Conservation (phyloP, 2,329 filamentous ascomycete species). For the Aspergillus intermedius region DNA sequence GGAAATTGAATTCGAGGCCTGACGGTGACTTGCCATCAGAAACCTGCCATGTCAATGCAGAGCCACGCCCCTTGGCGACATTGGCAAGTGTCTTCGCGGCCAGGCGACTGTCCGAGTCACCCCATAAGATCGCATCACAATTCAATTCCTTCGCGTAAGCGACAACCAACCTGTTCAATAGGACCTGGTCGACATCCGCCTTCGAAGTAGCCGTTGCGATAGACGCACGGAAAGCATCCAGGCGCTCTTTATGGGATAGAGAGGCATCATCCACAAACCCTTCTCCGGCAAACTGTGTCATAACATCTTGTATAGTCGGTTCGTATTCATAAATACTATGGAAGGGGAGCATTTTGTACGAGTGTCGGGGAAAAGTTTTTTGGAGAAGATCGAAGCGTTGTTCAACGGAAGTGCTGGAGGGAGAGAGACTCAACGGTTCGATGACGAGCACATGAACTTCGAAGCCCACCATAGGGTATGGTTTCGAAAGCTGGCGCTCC, state of each 20-base stretch:
- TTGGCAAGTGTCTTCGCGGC: constrained; percentile 80
- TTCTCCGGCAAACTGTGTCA: constrained; percentile 25
- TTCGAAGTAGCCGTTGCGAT: constrained; percentile 69
- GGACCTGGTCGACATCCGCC: constrained; percentile 63
- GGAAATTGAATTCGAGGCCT: constrained; percentile 63
- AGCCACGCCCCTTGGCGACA: constrained; percentile 85
- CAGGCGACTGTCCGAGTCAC: constrained; percentile 78
- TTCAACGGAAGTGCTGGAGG: constrained; percentile 14
- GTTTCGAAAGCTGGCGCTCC: constrained; percentile 57
- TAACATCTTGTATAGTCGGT: constrained; percentile 24
- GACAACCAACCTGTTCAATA: constrained; percentile 67
- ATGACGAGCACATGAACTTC: constrained; percentile 48
- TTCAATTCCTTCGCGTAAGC: constrained; percentile 52
- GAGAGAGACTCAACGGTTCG: constrained; percentile 29
- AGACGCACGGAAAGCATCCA: constrained; percentile 52
- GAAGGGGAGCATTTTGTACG: constrained; percentile 59
- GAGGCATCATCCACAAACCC: constrained; percentile 21
- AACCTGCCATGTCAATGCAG: constrained; percentile 72
- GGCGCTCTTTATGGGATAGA: constrained; percentile 36
- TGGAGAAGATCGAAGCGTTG: constrained; percentile 44
- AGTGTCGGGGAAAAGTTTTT: constrained; percentile 58
- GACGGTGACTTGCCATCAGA: constrained; percentile 63
- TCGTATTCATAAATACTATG: constrained; percentile 51
- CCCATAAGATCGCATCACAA: constrained; percentile 71
- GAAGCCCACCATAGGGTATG: constrained; percentile 58